phyloP scores from a whole-genome alignment of 768 basidiomycete genomes.

The Macrolepiota dolichaula region DNA sequence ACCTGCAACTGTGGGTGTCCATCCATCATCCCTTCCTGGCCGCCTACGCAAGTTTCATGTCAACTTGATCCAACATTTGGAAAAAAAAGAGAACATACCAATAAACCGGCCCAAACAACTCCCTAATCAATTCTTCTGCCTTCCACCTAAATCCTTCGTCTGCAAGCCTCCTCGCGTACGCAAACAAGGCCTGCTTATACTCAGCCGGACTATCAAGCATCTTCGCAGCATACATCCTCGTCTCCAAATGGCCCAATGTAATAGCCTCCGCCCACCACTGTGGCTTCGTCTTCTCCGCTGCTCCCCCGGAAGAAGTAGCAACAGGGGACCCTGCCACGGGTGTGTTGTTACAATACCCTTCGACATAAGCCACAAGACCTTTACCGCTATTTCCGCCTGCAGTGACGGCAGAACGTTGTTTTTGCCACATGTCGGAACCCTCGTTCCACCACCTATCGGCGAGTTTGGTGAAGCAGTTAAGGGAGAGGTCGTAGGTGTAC shows the following conservation, averaged over 20 bases:
- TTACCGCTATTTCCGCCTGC: background rate
- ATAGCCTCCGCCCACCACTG: slow-evolving; percentile 82
- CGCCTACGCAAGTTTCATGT: slow-evolving; percentile 42
- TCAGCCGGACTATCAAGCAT: slow-evolving; percentile 81
- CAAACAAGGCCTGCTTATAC: slow-evolving; percentile 70
- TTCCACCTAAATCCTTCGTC: slow-evolving; percentile 88
- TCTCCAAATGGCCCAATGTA: slow-evolving; percentile 88
- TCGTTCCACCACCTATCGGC: slow-evolving; percentile 83
- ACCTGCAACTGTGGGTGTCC: slow-evolving; percentile 69
- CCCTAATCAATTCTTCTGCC: slow-evolving; percentile 88
- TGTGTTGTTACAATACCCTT: slow-evolving; percentile 24
- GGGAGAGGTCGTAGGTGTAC: slow-evolving; percentile 71
- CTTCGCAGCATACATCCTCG: slow-evolving; percentile 68
- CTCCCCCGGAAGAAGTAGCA: slow-evolving; percentile 34
- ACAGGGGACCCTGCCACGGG: slow-evolving; percentile 9
- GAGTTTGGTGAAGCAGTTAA: slow-evolving; percentile 71
- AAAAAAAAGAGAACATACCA: slow-evolving; percentile 51
- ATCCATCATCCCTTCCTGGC: slow-evolving; percentile 59
- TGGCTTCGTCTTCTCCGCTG: slow-evolving; percentile 35
- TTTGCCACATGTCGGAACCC: slow-evolving; percentile 82
- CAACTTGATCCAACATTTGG: background rate
- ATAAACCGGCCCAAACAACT: slow-evolving; percentile 87
- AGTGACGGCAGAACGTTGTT: slow-evolving; percentile 22
- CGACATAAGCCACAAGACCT: slow-evolving; percentile 53
- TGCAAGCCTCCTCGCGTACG: slow-evolving; percentile 82